Base-by-base conservation (phyloP, 2,329 filamentous ascomycete species). In the Tolypocladium inflatum region DNA sequence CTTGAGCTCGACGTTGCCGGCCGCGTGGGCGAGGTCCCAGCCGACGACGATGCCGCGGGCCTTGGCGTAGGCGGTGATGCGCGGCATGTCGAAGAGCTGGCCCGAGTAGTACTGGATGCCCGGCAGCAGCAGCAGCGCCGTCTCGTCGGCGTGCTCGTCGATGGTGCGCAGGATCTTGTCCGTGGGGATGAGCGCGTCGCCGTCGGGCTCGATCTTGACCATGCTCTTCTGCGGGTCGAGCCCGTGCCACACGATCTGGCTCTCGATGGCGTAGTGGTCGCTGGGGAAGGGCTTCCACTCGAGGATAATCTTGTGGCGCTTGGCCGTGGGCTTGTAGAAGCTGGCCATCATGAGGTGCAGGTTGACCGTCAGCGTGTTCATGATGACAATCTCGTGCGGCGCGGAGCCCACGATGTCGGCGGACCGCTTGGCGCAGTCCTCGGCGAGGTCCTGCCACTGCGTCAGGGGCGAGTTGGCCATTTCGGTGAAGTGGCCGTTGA, bases 101-200 rank as follows among this genome's bases (percentile, higher is more conserved):
- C 91, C 91, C 0, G 88, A 94, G 74, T 95, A 96, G 76, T 91
- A 97, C 70, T 97, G 91, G 48, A 97, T 88, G 11, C 90, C 92
- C 0, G 91, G 90, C 0, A 97, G 82, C 5, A 96, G 81, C 1
- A 96, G 74, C 10, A 97, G 73, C 1, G 91, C 89, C 0, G 90
- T 86, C 7, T 82, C 82, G 1, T 84, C 79, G 52, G 87, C 88
- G 67, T 96, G 86, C 59, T 84, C 75, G 61, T 91, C 87, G 63
- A 96, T 95, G 4, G 83, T 77, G 9, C 81, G 78, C 11, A 94
- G 77, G 45, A 96, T 88, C 62, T 86, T 78, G 51, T 87, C 80
- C 0, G 88, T 95, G 1, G 82, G 79, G 54, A 96, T 79, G 59
- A 85, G 81, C n/a, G 81, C 72, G 76, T 68, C 74, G 54, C 80